Percentiles rank a stretch among this genome's conserved stretches.
Evolutionary conservation across 495 filamentous ascomycete species (phyloP).

Genomic region (Podospora comata): DNA sequence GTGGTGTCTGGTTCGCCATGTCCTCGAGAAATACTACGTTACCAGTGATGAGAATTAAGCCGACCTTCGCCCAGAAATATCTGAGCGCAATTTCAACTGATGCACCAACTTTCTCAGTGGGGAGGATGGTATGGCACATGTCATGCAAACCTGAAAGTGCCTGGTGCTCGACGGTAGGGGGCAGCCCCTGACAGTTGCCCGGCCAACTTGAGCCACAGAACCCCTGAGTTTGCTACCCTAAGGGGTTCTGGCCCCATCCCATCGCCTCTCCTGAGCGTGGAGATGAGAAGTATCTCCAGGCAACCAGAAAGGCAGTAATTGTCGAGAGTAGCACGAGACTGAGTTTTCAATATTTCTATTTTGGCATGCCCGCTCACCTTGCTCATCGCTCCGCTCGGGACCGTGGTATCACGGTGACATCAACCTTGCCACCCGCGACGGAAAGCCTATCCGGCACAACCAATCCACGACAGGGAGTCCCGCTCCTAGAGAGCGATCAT

Average conservation of each 20-base stretch:
- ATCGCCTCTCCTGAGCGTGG: background rate
- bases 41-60: background rate
- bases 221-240: background rate
- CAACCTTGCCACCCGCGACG: constrained; percentile 3
- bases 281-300: background rate
- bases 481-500: background rate
- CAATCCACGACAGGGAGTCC: background rate
- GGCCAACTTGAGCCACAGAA: background rate
- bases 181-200: background rate
- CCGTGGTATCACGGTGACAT: constrained; percentile 1
- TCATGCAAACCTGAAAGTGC: background rate
- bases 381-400: background rate
- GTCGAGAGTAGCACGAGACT: background rate
- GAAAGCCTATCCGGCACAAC: background rate
- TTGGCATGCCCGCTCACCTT: background rate
- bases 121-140: background rate
- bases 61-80: background rate
- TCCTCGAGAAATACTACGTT: background rate
- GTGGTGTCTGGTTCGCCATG: background rate
- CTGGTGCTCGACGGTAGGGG: background rate
- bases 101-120: background rate
- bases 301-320: background rate
- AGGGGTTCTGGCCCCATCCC: background rate
- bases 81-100: background rate
- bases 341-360: background rate